Base-by-base conservation (phyloP, 2,329 filamentous ascomycete species). In the Fusarium sp. region DNA sequence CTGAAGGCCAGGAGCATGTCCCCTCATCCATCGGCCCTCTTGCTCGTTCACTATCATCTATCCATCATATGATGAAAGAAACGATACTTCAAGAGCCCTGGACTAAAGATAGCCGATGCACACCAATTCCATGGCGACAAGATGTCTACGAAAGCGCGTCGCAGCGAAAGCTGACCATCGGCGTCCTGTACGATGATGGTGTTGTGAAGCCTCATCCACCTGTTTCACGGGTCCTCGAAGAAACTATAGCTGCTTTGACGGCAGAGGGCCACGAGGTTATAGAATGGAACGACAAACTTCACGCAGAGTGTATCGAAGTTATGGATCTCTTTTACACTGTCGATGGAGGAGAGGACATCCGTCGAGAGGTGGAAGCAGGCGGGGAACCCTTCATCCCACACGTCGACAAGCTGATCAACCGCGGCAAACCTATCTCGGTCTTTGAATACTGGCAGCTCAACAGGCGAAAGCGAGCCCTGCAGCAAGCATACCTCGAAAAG, bases 361-460 rank as follows among this genome's bases (percentile, higher is more conserved):
- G 87, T 6, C 83, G 84, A 4, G 89, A 89, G 33, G 81, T 93
- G 0, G 77, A 80, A 6, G 84, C 81, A 2, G 89, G 86, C 1
- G 90, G 91, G 2, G 91, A 93, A 65, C 90, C 91, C 0, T 87
- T 86, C 45, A 86, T 92, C 5, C 87, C 88, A 0, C 88, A 91
- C 64, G 90, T 93, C 0, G 84, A 91, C 75, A 84, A 82, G 0
- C 83, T 93, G 7, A 80, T 92, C 16, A 88, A 88, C 61, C 83
- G 85, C 0, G 88, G 85, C 2, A 73, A 84, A 13, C 78, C 89
- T 1, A 89, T 92, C 16, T 91, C 89, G 0, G 89, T 92, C 0
- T 92, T 89, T 67, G 84, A 91, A 6, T 93, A 93, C 80, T 93
- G 91, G 91, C 90, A 92, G 74, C 84, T 93, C 8, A 92, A 92